A percentile compares a stretch with the other conserved stretches of the same genome.
phyloP scores from a whole-genome alignment of 1,139 yeast species.

The Geotrichum restrictum region DNA sequence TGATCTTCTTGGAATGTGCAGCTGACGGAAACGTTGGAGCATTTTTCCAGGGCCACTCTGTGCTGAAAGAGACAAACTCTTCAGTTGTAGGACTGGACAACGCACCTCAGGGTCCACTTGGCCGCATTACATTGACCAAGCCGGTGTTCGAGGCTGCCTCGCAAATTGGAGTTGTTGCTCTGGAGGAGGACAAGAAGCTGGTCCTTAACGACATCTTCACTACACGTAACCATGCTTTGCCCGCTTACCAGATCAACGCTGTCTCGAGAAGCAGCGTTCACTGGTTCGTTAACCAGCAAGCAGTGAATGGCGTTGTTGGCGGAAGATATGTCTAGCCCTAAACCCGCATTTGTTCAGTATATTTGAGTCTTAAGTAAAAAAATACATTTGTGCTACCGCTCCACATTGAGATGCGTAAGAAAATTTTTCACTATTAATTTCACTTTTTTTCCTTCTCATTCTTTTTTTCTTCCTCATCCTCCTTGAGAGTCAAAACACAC shows the following conservation, averaged over 20 bases:
- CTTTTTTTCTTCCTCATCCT: constrained; percentile 6
- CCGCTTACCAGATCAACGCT: constrained; percentile 67
- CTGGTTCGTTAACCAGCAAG: constrained; percentile 89
- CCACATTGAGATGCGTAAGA: background rate
- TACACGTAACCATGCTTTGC: constrained; percentile 47
- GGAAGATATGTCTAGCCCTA: constrained; percentile 46
- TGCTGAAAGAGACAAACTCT: constrained; percentile 32
- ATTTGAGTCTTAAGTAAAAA: background rate
- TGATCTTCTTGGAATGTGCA: constrained; percentile 64
- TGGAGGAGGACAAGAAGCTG: constrained; percentile 76
- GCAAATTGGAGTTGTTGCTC: constrained; percentile 77
- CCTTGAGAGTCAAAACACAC: constrained; percentile 12
- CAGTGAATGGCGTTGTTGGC: too few relatives aligned
- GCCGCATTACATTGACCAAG: constrained; percentile 68
- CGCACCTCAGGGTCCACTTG: too few relatives aligned
- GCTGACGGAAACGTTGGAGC: constrained; percentile 83
- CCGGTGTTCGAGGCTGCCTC: constrained; percentile 55
- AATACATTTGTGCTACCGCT: too few relatives aligned
- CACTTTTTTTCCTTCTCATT: constrained; percentile 1
- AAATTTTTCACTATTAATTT: too few relatives aligned
- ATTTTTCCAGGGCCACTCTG: constrained; percentile 52
- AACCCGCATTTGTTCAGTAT: background rate
- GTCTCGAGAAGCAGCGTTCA: constrained; percentile 46
- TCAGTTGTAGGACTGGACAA: constrained; percentile 47
- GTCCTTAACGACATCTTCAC: constrained; percentile 66